Percentiles rank a stretch among this genome's conserved stretches.
These are phyloP conservation scores for Hyphodiscus sp. DNA, from an alignment of 2,329 filamentous ascomycete species.

Conservation along the genomic window DNA sequence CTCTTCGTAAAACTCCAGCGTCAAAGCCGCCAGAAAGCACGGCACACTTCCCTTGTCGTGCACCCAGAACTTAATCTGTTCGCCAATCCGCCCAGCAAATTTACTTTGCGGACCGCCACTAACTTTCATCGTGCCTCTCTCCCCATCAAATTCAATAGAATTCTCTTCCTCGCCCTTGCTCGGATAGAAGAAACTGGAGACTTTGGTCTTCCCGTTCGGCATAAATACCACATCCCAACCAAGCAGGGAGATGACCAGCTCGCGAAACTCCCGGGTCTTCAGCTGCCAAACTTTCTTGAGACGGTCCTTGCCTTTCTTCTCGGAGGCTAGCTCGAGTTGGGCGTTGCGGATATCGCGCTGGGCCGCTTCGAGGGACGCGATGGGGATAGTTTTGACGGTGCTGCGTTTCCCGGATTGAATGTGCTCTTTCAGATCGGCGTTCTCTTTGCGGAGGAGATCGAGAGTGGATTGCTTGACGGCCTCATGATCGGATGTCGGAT, in stretches of 20 bases:
- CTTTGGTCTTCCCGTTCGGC: constrained; percentile 92
- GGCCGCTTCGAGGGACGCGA: constrained; percentile 67
- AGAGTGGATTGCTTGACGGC: constrained; percentile 79
- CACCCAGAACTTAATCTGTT: constrained; percentile 93
- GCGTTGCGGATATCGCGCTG: constrained; percentile 70
- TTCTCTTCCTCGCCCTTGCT: constrained; percentile 58
- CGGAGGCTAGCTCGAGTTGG: constrained; percentile 60
- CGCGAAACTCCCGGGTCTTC: constrained; percentile 91
- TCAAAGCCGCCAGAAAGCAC: constrained; percentile 84
- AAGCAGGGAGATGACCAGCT: constrained; percentile 84
- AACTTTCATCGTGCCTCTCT: constrained; percentile 97
- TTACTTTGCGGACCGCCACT: constrained; percentile 79
- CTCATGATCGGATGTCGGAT: constrained; percentile 82
- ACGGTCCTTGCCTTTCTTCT: constrained; percentile 76
- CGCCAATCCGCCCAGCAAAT: constrained; percentile 79
- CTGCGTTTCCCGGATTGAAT: constrained; percentile 41
- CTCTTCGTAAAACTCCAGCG: constrained; percentile 86
- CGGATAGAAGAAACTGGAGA: constrained; percentile 79
- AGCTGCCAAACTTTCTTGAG: constrained; percentile 89
- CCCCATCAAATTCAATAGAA: constrained; percentile 79
- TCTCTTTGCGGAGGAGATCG: constrained; percentile 71
- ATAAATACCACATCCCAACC: constrained; percentile 96
- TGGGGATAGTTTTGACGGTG: constrained; percentile 50
- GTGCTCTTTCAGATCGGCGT: constrained; percentile 71
- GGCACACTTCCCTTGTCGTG: constrained; percentile 89